Conservation (phyloP, 768 basidiomycete species). For the Postia placenta region DNA sequence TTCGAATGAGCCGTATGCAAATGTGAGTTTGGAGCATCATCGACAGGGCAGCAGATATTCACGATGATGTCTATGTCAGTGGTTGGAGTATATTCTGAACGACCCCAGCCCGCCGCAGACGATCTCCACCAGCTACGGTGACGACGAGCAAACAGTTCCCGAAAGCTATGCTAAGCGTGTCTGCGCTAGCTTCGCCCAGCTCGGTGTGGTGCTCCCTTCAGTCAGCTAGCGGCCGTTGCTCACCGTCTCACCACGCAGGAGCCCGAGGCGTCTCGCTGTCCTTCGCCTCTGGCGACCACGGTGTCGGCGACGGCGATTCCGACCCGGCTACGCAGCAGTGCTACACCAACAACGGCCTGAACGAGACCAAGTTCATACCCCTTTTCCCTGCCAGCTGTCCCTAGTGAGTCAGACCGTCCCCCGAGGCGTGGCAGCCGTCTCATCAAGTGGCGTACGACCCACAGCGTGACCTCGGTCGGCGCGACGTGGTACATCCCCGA, state of each 20-base stretch:
- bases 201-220: conserved; percentile 34
- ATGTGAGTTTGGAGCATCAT: conserved; percentile 29
- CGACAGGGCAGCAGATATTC: too few relatives aligned
- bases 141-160: conserved; percentile 72
- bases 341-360: conserved; percentile 51
- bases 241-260: conserved; percentile 28
- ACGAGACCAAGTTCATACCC: conserved; percentile 43
- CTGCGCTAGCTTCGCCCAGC: conserved; percentile 57
- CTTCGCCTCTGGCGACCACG: conserved; percentile 62
- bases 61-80: conserved; percentile 28
- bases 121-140: conserved; percentile 70
- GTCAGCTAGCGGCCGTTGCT: too few relatives aligned
- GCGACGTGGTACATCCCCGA: conserved; percentile 58
- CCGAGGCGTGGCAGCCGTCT: not conserved
- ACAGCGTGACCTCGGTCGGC: conserved; percentile 67
- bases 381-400: conserved; percentile 54
- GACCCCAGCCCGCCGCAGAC: conserved; percentile 45
- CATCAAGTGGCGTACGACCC: not conserved
- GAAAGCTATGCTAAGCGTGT: conserved; percentile 47
- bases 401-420: conserved; percentile 21
- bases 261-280: conserved; percentile 59
- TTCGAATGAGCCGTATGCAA: conserved; percentile 44
- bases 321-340: conserved; percentile 50
- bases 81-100: conserved; percentile 53
- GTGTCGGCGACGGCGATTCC: conserved; percentile 59